Evolutionary conservation across 2,329 filamentous ascomycete species (phyloP).

Genomic region (Xylaria sp.): DNA sequence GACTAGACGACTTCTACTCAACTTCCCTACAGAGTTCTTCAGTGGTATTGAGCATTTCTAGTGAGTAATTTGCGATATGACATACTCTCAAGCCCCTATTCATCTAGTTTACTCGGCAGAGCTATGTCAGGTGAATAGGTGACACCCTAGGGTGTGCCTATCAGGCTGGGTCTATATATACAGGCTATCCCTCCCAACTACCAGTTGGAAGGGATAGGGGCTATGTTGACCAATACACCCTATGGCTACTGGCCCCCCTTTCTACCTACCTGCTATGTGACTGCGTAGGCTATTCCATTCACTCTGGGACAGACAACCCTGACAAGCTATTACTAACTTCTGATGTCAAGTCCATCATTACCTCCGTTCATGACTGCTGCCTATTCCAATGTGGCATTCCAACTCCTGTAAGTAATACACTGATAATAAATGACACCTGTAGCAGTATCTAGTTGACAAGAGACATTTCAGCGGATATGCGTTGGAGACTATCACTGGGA

Average conservation of each 20-base stretch:
- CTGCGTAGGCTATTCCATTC: no score
- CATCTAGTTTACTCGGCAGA: background rate
- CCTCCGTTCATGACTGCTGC: slow-evolving; percentile 44
- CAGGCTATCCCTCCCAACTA: no score
- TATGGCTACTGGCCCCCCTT: no score
- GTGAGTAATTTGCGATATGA: slow-evolving; percentile 12
- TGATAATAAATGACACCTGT: slow-evolving; percentile 48
- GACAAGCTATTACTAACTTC: slow-evolving; percentile 15
- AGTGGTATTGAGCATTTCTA: slow-evolving; percentile 45
- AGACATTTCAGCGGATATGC: slow-evolving; percentile 52
- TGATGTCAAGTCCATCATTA: slow-evolving; percentile 41
- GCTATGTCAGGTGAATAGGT: no score
- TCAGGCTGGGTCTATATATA: no score
- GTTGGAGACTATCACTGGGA: slow-evolving; percentile 54
- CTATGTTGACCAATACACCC: no score
- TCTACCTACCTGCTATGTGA: no score
- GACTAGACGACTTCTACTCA: slow-evolving; percentile 23
- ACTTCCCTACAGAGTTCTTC: slow-evolving; percentile 44
- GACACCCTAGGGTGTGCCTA: no score
- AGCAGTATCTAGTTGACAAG: slow-evolving; percentile 38
- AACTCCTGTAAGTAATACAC: slow-evolving; percentile 50
- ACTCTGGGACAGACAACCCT: no score
- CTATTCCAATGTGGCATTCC: slow-evolving; percentile 49
- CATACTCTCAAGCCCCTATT: background rate
- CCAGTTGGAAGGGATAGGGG: no score